phyloP scores from a whole-genome alignment of 1,284 basidiomycete genomes.

The Mycosarcoma mackinlayi region DNA sequence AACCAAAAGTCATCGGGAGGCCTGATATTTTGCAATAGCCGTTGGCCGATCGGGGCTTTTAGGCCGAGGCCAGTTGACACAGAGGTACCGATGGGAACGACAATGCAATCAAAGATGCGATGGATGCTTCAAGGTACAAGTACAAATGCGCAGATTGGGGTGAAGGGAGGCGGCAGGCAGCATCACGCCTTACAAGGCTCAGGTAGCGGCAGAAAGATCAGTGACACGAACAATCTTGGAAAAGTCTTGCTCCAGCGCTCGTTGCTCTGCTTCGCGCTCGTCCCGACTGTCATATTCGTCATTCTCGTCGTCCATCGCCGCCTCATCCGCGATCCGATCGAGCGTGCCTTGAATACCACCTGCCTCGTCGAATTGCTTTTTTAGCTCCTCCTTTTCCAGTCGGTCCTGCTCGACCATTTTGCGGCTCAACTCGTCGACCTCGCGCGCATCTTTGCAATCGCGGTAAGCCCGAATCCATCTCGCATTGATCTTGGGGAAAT shows the following conservation, averaged over 20 bases:
- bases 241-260: conserved; percentile 42
- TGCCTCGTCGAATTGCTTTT: conserved; percentile 40
- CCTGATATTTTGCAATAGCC: too few species aligned
- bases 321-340: conserved; percentile 45
- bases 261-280: conserved; percentile 30
- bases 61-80: too few species aligned
- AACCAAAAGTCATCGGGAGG: too few species aligned
- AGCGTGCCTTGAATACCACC: conserved; percentile 48
- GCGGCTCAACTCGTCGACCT: conserved; percentile 49
- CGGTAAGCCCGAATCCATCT: conserved; percentile 53
- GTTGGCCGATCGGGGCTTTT: neutral
- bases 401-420: conserved; percentile 53
- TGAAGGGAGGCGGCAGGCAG: too few species aligned
- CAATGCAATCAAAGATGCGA: neutral
- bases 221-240: conserved; percentile 55
- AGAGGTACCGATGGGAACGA: too few species aligned
- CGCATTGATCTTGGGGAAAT: conserved; percentile 59
- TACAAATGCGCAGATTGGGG: conserved; percentile 13
- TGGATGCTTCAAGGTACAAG: conserved; percentile 8
- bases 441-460: conserved; percentile 35
- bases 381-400: conserved; percentile 46
- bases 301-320: conserved; percentile 12
- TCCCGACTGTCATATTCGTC: conserved; percentile 21
- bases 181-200: neutral
- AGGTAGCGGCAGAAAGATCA: conserved; percentile 19